Conservation (phyloP, 2,329 filamentous ascomycete genomes). For the Cytospora schulzeri region DNA sequence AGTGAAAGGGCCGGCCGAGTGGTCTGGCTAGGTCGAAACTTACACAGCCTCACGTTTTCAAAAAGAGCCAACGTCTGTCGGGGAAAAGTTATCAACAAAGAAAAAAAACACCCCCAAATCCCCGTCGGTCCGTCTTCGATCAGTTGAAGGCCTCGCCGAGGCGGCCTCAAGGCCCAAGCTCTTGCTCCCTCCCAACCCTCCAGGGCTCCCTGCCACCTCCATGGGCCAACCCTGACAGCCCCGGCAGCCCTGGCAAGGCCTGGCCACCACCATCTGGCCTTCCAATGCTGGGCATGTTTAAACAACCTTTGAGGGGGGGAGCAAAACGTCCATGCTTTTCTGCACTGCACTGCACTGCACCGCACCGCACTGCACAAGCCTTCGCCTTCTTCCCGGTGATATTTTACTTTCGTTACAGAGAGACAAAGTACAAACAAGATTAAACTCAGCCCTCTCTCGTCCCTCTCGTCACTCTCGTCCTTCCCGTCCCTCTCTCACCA, state of each 20-base stretch:
- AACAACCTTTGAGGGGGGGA: neutral
- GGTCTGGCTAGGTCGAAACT: slow-evolving; percentile 2
- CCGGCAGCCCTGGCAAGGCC: neutral
- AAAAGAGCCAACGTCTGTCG: neutral
- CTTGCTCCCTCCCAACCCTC: neutral
- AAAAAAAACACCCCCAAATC: too few species aligned
- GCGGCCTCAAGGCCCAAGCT: slow-evolving; percentile 10
- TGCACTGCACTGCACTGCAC: too few species aligned
- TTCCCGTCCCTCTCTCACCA: slow-evolving; percentile 11
- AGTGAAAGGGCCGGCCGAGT: too few species aligned
- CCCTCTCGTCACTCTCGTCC: too few species aligned
- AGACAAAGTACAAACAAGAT: neutral
- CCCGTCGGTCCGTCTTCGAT: neutral
- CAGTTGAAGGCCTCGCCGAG: slow-evolving; percentile 16
- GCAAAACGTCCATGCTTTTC: too few species aligned
- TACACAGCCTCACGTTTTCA: neutral
- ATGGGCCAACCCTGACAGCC: neutral
- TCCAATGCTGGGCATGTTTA: neutral
- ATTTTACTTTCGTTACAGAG: slow-evolving; percentile 7
- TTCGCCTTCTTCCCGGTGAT: slow-evolving; percentile 9
- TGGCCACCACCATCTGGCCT: too few species aligned
- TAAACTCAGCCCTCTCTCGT: slow-evolving; percentile 22
- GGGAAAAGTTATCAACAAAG: too few species aligned
- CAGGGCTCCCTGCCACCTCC: too few species aligned
- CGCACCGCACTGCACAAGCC: too few species aligned